These are phyloP conservation scores for Discostella pseudostelligera DNA, from an alignment of 108 stramenopile species.

Conservation along the genomic window DNA sequence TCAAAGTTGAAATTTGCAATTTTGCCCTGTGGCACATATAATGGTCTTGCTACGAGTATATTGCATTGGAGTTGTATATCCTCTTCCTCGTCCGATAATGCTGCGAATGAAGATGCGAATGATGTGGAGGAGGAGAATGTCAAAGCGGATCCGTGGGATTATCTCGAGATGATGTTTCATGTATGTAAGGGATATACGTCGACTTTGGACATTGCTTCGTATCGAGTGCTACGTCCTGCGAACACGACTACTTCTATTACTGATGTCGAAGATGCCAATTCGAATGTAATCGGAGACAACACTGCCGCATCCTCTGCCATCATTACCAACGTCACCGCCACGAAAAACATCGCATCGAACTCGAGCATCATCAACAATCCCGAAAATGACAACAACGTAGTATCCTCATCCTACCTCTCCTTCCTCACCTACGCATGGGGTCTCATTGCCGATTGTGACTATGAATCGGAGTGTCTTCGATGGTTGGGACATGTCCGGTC, in stretches of 20 bases:
- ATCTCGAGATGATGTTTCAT: conserved; percentile 66
- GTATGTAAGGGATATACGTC: conserved; percentile 68
- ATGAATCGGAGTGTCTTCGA: conserved; percentile 78
- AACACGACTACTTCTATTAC: too few species aligned
- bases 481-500: conserved; percentile 69
- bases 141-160: conserved; percentile 33
- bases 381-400: neutral
- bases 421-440: conserved; percentile 85
- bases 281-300: neutral
- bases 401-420: conserved; percentile 50
- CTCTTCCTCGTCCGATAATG: conserved; percentile 4
- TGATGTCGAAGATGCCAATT: neutral
- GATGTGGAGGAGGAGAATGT: neutral
- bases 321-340: too few species aligned
- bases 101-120: too few species aligned
- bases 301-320: too few species aligned
- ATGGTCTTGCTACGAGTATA: conserved; percentile 80
- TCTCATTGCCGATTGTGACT: conserved; percentile 87
- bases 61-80: conserved; percentile 37
- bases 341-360: too few species aligned
- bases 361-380: too few species aligned
- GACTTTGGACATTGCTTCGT: conserved; percentile 61
- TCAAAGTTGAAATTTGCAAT: conserved; percentile 62
- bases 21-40: conserved; percentile 80
- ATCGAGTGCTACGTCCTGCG: conserved; percentile 38